Percentiles rank a stretch among this genome's conserved stretches.
Evolutionary conservation across 2,329 filamentous ascomycete genomes (phyloP).

Genomic region (Neofusicoccum umdonicola): DNA sequence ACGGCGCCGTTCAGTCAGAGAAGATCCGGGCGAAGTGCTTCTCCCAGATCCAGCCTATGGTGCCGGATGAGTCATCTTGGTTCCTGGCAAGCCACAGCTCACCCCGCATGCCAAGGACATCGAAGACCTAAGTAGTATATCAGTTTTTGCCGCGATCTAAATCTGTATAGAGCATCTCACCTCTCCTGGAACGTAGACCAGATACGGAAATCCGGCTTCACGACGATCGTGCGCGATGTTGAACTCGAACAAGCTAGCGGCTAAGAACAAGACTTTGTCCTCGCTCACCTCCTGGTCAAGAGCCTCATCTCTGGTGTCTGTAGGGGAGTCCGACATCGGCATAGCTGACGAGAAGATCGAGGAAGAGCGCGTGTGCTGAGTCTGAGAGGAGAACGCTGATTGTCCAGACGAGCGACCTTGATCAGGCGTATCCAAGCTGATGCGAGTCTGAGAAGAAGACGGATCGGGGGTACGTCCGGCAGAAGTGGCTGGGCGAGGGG

Average conservation of each 20-base stretch:
- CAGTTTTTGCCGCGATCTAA: not conserved
- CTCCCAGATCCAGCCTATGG: constrained; percentile 97
- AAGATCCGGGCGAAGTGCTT: constrained; percentile 72
- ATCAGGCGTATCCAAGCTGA: constrained; percentile 32
- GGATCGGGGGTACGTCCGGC: constrained; percentile 12
- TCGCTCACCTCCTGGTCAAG: constrained; percentile 40
- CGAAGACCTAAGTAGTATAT: constrained; percentile 39
- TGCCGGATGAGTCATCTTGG: constrained; percentile 78
- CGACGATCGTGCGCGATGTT: constrained; percentile 90
- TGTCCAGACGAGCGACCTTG: constrained; percentile 40
- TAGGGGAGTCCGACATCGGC: constrained; percentile 64
- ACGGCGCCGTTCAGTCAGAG: constrained; percentile 29
- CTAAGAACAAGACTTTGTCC: constrained; percentile 81
- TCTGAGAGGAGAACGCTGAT: constrained; percentile 13
- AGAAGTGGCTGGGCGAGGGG: constrained; percentile 34
- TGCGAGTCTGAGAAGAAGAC: not conserved
- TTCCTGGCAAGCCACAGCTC: constrained; percentile 98
- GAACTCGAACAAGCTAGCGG: constrained; percentile 93
- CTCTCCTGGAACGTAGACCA: constrained; percentile 93
- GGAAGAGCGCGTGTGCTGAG: constrained; percentile 54
- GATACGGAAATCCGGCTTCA: constrained; percentile 91
- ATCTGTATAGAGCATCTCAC: constrained; percentile 43
- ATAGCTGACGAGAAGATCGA: constrained; percentile 85
- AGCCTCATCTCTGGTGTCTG: constrained; percentile 24
- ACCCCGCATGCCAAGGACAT: constrained; percentile 88